These are phyloP conservation scores for Ilyonectria mors-panacis DNA, from an alignment of 2,329 filamentous ascomycete species.

Conservation along the genomic window DNA sequence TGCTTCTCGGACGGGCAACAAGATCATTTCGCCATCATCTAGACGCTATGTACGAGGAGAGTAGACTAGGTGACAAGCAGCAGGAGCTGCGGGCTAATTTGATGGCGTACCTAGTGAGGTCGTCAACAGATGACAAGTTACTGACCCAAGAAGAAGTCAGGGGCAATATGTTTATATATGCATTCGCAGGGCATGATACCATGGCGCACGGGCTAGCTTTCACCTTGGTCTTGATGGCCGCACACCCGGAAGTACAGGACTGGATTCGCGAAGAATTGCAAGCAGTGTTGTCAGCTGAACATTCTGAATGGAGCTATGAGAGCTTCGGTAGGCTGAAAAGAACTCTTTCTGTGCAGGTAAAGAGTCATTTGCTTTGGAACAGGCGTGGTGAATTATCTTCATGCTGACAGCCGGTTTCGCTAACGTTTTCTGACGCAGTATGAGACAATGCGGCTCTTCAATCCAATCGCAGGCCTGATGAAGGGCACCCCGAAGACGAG, in stretches of 20 bases:
- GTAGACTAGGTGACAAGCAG: neutral
- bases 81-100: neutral
- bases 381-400: no score
- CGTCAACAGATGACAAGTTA: neutral
- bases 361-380: neutral
- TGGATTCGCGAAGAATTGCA: neutral
- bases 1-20: neutral
- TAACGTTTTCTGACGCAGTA: neutral
- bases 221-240: neutral
- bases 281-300: neutral
- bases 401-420: neutral
- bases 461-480: neutral
- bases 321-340: neutral
- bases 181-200: neutral
- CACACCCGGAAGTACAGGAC: neutral
- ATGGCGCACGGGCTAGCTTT: neutral
- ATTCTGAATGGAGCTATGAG: neutral
- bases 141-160: neutral
- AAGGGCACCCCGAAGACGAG: neutral
- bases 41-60: neutral
- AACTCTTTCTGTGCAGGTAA: neutral
- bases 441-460: neutral
- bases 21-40: neutral
- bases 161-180: neutral
- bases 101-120: neutral